Percentiles rank a stretch among this genome's conserved stretches.
These are phyloP conservation scores for Nemania serpens DNA, from an alignment of 2,329 filamentous ascomycete genomes.

Conservation along the genomic window DNA sequence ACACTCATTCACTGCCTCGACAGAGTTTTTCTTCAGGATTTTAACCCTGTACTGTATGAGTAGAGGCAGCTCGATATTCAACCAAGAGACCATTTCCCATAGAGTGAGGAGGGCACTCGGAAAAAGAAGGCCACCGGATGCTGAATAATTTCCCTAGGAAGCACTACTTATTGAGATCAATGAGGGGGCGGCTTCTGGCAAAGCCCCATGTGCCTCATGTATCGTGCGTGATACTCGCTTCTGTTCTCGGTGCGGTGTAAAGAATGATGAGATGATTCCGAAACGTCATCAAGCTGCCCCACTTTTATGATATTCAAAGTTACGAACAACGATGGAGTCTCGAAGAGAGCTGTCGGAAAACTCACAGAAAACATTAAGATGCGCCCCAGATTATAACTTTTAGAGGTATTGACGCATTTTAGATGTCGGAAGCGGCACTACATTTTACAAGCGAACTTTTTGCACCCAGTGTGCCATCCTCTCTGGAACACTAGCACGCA, in stretches of 20 bases:
- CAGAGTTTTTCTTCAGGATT: constrained; percentile 32
- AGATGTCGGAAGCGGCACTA: no score
- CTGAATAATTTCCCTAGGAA: constrained; percentile 3
- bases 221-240: background rate
- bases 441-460: no score
- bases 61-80: constrained; percentile 22
- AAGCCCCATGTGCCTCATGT: background rate
- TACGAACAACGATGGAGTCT: no score
- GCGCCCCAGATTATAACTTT: no score
- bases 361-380: no score
- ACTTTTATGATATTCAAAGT: no score
- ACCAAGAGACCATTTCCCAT: constrained; percentile 17
- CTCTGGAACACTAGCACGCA: no score
- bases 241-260: background rate
- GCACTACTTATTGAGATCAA: constrained; percentile 14
- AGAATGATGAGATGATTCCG: background rate
- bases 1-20: constrained; percentile 30
- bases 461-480: no score
- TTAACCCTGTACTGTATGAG: constrained; percentile 29
- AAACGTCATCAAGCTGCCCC: no score
- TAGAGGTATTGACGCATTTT: no score
- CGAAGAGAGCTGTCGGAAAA: no score
- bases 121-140: constrained; percentile 1
- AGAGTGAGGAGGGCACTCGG: constrained; percentile 9
- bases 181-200: constrained; percentile 6